Percentiles rank a stretch among this genome's conserved stretches.
These are phyloP conservation scores for Castanospermum australe DNA, from an alignment of 306 rosid species.

Conservation along the genomic window DNA sequence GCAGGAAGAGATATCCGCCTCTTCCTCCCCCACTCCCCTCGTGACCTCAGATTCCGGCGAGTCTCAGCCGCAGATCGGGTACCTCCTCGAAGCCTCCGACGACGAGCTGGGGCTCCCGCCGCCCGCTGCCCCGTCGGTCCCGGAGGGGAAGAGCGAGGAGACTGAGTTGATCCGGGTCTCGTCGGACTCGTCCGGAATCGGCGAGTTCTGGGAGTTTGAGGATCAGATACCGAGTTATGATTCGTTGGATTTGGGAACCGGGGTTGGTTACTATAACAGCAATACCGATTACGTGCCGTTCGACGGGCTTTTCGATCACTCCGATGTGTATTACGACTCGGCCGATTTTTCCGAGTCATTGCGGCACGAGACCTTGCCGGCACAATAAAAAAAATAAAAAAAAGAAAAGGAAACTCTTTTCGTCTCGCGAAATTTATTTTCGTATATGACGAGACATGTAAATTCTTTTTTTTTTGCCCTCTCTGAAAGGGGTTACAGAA, in stretches of 20 bases:
- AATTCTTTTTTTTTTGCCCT: constrained; percentile 2
- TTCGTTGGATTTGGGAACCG: constrained; percentile 56
- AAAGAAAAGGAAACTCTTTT: neutral
- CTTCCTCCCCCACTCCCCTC: constrained; percentile 39
- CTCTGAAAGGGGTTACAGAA: constrained; percentile 27
- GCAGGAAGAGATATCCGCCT: constrained; percentile 71
- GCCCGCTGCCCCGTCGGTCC: constrained; percentile 22
- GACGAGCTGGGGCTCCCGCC: constrained; percentile 91
- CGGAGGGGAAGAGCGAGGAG: constrained; percentile 29
- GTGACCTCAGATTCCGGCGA: constrained; percentile 61
- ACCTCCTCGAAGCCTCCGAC: constrained; percentile 81
- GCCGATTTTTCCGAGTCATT: constrained; percentile 53
- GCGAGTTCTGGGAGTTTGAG: constrained; percentile 68
- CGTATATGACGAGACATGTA: constrained; percentile 33
- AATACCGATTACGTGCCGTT: constrained; percentile 47
- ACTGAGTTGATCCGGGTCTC: constrained; percentile 47
- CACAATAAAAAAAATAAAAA: constrained; percentile 35
- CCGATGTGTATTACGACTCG: constrained; percentile 66
- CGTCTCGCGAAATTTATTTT: neutral
- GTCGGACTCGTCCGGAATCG: constrained; percentile 63
- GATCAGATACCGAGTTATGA: constrained; percentile 61
- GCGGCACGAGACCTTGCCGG: constrained; percentile 72
- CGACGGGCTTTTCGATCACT: constrained; percentile 66
- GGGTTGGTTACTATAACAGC: neutral
- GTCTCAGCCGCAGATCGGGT: constrained; percentile 72